Base-by-base conservation (phyloP, 2,329 filamentous ascomycete species). In the Orbilia oligospora region DNA sequence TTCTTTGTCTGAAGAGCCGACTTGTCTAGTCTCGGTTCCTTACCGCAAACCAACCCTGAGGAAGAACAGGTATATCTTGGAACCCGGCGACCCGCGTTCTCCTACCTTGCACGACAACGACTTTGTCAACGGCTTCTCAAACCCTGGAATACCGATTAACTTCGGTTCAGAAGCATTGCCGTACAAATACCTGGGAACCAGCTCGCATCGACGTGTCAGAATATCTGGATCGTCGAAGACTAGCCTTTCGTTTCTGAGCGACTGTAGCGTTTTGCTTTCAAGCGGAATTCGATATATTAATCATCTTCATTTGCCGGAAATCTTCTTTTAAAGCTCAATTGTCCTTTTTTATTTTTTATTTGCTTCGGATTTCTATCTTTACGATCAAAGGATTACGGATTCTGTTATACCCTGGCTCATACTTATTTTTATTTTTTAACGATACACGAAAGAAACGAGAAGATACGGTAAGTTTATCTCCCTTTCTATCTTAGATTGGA, bases 391-490 rank as follows among this genome's bases (percentile, higher is more conserved):
- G 61, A 71, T 71, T 77, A 77, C 73, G 73, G 73, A 71, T 71
- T 77, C 68, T 71, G 58, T 51, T 77, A 77, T 77, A 77, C 73
- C 73, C 73, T 77, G 68, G 73, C 55, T 71, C 68, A 77, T 68
- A 36, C n/a, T n/a, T 46, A 30, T 30, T 30, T 30, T 30, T 30
- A 30, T 46, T 46, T 46, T 70, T 70, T 76, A 76, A 77, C 73
- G 73, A 78, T 72, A 78, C 75, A 78, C 75, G 75, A 78, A 78
- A 55, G 75, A 78, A 72, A 78, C 75, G 68, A 78, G 55, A 68
- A 68, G 66, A 75, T 46, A 76, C 65, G 44, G 75, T 72, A 71
- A 30, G 75, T 72, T 63, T 71, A 68, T 75, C 41, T 75, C 65
- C 66, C 66, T 67, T 65, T 76, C 38, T 65, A 44, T 58, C 76